A percentile compares a stretch with the other conserved stretches of the same genome.
Conservation (phyloP, 306 rosid species). For the Arachis stenosperma region DNA sequence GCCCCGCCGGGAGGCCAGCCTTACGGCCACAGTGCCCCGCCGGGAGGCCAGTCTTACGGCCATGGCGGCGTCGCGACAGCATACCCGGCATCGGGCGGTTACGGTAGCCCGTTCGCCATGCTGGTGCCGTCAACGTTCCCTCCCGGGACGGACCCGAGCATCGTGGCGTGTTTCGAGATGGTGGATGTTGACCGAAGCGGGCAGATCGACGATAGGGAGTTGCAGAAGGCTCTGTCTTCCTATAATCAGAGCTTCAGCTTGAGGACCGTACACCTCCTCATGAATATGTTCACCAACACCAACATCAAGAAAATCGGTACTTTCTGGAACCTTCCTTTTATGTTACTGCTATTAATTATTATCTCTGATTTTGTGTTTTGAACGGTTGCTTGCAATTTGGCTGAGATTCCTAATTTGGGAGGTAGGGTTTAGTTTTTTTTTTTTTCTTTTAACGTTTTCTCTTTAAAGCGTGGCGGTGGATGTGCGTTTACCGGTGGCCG, state of each 20-base stretch:
- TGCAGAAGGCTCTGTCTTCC: conserved; percentile 85
- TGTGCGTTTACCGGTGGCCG: conserved; percentile 22
- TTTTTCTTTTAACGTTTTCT: background rate
- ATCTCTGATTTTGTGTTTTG: background rate
- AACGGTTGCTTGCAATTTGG: background rate
- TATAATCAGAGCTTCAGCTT: conserved; percentile 82
- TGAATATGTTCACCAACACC: conserved; percentile 82
- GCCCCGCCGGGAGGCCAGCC: background rate
- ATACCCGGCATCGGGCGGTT: conserved; percentile 51
- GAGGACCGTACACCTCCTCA: conserved; percentile 93
- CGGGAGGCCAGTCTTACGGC: conserved; percentile 48
- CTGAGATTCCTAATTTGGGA: conserved; percentile 7
- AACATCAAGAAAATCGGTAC: conserved; percentile 79
- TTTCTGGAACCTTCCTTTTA: background rate
- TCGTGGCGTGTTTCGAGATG: conserved; percentile 79
- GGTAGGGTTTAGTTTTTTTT: background rate
- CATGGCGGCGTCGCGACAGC: conserved; percentile 32
- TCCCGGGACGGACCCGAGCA: conserved; percentile 86
- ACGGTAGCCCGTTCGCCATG: conserved; percentile 64
- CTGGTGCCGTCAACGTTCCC: conserved; percentile 86
- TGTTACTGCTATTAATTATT: background rate
- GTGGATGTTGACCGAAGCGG: conserved; percentile 98
- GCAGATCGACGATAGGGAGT: conserved; percentile 82
- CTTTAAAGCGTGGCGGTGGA: background rate
- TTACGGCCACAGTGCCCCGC: conserved; percentile 45